Conservation (phyloP, 2,329 filamentous ascomycete genomes). For the Hymenoscyphus infarciens region DNA sequence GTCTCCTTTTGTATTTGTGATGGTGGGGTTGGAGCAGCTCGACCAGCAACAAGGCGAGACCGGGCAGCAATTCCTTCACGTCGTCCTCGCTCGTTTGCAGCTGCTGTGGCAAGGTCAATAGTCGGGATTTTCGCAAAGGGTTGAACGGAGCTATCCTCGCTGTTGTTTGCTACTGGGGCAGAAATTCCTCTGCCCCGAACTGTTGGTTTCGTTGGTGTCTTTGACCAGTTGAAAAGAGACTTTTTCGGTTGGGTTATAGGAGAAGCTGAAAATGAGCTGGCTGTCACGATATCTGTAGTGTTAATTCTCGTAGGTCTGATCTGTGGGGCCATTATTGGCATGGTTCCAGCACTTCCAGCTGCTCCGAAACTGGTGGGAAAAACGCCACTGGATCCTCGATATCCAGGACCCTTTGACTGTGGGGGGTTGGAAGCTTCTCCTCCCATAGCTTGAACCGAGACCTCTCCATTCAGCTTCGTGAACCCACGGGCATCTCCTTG, state of each 20-base stretch:
- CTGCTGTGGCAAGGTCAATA: conserved; percentile 33
- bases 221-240: conserved; percentile 28
- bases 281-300: background rate
- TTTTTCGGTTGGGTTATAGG: conserved; percentile 25
- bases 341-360: conserved; percentile 17
- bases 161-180: conserved; percentile 25
- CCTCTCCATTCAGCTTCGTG: conserved; percentile 25
- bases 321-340: conserved; percentile 21
- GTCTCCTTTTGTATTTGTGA: background rate
- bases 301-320: conserved; percentile 16
- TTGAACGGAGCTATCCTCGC: conserved; percentile 14
- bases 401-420: conserved; percentile 24
- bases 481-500: conserved; percentile 25
- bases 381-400: conserved; percentile 30
- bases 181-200: conserved; percentile 33
- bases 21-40: conserved; percentile 27
- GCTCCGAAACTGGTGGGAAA: conserved; percentile 24
- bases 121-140: conserved; percentile 33
- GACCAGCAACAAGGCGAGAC: conserved; percentile 24
- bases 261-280: conserved; percentile 4
- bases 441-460: conserved; percentile 15
- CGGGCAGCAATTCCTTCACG: conserved; percentile 27
- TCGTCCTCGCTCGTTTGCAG: conserved; percentile 32
- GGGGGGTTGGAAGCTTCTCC: conserved; percentile 9
- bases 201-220: conserved; percentile 23